Conservation (phyloP, 169 alveolate genomes). For the Ichthyophthirius multifiliis region DNA sequence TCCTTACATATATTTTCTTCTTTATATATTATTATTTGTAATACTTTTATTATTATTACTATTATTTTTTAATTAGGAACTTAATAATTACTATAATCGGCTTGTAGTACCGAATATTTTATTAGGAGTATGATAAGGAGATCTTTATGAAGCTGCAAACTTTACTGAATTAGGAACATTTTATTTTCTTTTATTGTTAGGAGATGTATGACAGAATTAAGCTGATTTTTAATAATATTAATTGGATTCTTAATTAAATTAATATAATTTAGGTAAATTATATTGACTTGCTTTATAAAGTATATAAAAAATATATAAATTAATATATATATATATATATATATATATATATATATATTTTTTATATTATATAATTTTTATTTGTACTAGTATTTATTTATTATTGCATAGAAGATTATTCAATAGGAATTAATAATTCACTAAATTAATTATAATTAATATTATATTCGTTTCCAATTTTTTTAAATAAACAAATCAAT, state of each 20-base stretch:
- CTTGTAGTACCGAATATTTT: neutral
- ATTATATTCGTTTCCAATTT: slow-evolving; percentile 51
- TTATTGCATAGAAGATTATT: slow-evolving; percentile 41
- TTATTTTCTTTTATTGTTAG: neutral
- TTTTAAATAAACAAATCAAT: slow-evolving; percentile 49
- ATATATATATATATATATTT: neutral
- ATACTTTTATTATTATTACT: neutral
- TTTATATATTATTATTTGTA: neutral
- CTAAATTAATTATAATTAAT: slow-evolving; percentile 56
- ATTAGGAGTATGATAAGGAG: slow-evolving; percentile 7
- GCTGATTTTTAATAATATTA: neutral
- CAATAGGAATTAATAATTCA: slow-evolving; percentile 57
- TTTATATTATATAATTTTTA: neutral
- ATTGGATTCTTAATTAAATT: neutral
- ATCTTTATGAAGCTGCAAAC: neutral
- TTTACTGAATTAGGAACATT: neutral
- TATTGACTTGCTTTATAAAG: neutral
- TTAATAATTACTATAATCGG: neutral
- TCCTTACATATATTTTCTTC: neutral
- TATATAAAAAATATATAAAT: neutral
- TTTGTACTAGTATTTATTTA: slow-evolving; percentile 4
- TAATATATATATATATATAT: neutral
- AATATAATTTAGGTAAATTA: neutral
- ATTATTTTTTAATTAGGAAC: no score
- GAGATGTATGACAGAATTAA: neutral